Evolutionary conservation across 495 filamentous ascomycete species (phyloP), one percentile per base, ranked within the genome.

Genomic region (Penicillium crystallinum): DNA sequence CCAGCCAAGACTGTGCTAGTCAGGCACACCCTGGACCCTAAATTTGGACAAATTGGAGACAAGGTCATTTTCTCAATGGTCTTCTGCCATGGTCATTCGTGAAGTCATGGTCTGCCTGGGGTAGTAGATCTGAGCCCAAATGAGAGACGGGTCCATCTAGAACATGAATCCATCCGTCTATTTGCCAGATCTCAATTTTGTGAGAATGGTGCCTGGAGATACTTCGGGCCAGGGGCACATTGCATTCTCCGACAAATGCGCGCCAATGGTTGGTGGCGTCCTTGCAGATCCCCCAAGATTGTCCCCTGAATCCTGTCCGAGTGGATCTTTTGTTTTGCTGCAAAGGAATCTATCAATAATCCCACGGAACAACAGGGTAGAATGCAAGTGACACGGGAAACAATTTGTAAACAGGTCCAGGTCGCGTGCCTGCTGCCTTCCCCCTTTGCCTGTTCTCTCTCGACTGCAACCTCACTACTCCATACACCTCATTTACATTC

Each of bases 241-340:
- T 12, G 17, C 53, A 52, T 56, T 50, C 36, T 17, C 48, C 30
- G 56, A 50, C 27, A n/a, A n/a, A 54, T 39, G 35, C 15, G 21
- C 22, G 17, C 49, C 48, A 55, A 55, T 55, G 35, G 18, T 36
- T 23, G 15, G 39, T 29, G 39, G 33, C 11, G 30, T 33, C 47
- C 55, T 52, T 58, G 58, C 55, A 55, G 58, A 61, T 58, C 58
- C 42, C 51, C 46, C 22, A 41, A 11, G 43, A 11, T 23, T 11
- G 7, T n/a, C 43, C 31, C 21, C 48, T 49, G 33, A 34, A 48
- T 35, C 34, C 34, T 52, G 35, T 22, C 33, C 40, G 38, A 52
- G 23, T 22, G 35, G 37, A 49, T 11, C 31, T 18, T n/a, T 48
- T 45, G 1, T 11, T 33, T 33, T n/a, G 18, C n/a, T n/a, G n/a